These are phyloP conservation scores for Pestalotiopsis sp. DNA, from an alignment of 2,329 filamentous ascomycete genomes.

Conservation along the genomic window DNA sequence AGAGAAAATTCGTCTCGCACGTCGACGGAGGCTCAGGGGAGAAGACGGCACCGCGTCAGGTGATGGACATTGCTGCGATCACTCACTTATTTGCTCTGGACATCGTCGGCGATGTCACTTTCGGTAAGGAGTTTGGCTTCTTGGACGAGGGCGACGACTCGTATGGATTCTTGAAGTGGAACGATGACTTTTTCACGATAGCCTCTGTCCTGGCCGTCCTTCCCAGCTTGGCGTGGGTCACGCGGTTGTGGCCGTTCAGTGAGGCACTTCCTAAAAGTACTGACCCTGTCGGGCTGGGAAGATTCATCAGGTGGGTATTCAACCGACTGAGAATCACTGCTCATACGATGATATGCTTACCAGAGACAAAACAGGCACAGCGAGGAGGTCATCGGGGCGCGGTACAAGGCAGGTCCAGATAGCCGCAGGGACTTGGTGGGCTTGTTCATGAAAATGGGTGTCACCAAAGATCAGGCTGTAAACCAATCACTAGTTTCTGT, in stretches of 20 bases:
- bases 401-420: background rate
- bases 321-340: background rate
- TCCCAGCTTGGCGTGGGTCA: background rate
- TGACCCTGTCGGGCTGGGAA: background rate
- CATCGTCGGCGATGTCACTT: background rate
- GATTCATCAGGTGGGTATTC: background rate
- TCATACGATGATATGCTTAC: background rate
- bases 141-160: background rate
- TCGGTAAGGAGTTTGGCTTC: background rate
- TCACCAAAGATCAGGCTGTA: background rate
- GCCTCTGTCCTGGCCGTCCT: background rate
- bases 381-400: background rate
- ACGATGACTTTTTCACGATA: background rate
- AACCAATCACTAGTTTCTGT: conserved; percentile 4
- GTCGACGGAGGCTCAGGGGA: background rate
- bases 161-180: background rate
- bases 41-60: background rate
- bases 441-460: conserved; percentile 4
- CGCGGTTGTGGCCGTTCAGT: background rate
- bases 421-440: background rate
- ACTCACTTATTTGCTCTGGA: background rate
- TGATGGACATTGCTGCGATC: background rate
- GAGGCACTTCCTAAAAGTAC: background rate
- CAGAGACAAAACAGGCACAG: background rate
- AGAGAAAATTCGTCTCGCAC: background rate